Conservation (phyloP, 2,329 filamentous ascomycete genomes). For the Ceratocystis smalleyi region DNA sequence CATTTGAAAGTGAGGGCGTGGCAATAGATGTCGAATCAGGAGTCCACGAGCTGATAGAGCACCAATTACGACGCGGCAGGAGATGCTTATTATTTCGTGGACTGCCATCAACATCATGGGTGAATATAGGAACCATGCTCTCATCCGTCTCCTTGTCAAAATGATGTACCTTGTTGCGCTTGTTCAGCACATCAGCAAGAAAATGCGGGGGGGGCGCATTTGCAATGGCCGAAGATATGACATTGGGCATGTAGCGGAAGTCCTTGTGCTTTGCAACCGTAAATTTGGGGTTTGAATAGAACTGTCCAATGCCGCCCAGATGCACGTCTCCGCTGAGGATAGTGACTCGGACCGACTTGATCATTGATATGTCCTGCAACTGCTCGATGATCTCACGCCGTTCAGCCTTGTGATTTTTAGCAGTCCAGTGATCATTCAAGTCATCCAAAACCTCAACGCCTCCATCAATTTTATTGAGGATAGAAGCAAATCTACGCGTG, state of each 20-base stretch:
- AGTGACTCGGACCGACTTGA: constrained; percentile 81
- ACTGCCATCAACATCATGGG: constrained; percentile 75
- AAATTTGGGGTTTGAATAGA: constrained; percentile 81
- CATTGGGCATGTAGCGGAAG: constrained; percentile 90
- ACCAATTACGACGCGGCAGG: constrained; percentile 87
- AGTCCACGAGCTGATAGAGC: constrained; percentile 70
- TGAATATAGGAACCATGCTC: constrained; percentile 89
- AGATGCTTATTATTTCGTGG: constrained; percentile 80
- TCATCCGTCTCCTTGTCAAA: constrained; percentile 71
- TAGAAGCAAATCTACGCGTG: constrained; percentile 60
- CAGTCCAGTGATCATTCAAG: constrained; percentile 93
- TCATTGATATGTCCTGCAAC: constrained; percentile 79
- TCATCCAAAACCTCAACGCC: constrained; percentile 85
- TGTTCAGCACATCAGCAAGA: constrained; percentile 83
- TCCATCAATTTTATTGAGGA: constrained; percentile 80
- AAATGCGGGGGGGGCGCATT: constrained; percentile 80
- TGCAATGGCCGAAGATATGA: constrained; percentile 86
- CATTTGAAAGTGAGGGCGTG: constrained; percentile 40
- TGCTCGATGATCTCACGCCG: constrained; percentile 76
- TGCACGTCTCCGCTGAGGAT: constrained; percentile 91
- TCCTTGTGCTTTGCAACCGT: constrained; percentile 72
- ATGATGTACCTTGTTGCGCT: constrained; percentile 68
- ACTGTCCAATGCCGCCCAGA: constrained; percentile 79
- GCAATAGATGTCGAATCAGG: constrained; percentile 61
- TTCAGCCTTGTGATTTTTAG: constrained; percentile 84